These are phyloP conservation scores for Leccinum pseudoinsigne DNA, from an alignment of 1,284 basidiomycete species.

Conservation along the genomic window DNA sequence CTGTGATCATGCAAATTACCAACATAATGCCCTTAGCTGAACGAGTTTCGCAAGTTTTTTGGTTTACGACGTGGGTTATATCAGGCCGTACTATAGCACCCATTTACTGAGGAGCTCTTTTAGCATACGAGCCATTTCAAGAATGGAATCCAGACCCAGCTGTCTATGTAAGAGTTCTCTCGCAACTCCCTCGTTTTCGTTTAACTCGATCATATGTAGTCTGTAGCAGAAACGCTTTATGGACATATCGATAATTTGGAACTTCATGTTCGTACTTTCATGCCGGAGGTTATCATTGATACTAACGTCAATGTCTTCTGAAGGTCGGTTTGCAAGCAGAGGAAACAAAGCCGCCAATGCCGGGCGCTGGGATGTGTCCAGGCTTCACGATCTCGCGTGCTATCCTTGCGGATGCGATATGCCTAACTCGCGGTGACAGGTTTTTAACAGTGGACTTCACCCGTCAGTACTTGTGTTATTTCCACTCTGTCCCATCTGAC, in stretches of 20 bases:
- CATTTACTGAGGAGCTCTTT: not conserved
- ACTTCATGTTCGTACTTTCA: slow-evolving; percentile 51
- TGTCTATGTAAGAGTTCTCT: slow-evolving; percentile 50
- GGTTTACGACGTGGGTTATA: slow-evolving; percentile 44
- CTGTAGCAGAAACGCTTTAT: slow-evolving; percentile 68
- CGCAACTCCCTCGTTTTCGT: not conserved
- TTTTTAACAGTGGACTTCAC: slow-evolving; percentile 80
- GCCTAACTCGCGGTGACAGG: slow-evolving; percentile 71
- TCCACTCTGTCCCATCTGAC: not conserved
- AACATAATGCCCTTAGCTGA: slow-evolving; percentile 48
- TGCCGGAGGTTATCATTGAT: not conserved
- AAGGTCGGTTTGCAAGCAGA: slow-evolving; percentile 78
- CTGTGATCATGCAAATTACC: not conserved
- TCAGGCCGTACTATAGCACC: not conserved
- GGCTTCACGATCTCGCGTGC: slow-evolving; percentile 86
- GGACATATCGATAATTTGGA: slow-evolving; percentile 76
- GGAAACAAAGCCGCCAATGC: slow-evolving; percentile 64
- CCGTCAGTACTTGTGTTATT: slow-evolving; percentile 38
- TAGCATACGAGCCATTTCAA: slow-evolving; percentile 61
- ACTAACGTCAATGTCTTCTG: not conserved
- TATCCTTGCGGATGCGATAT: slow-evolving; percentile 82
- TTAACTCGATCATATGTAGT: slow-evolving; percentile 36
- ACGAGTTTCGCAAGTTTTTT: slow-evolving; percentile 65
- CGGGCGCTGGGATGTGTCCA: slow-evolving; percentile 84
- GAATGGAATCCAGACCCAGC: slow-evolving; percentile 78